phyloP scores from a whole-genome alignment of 345 rosid species.

The Aquilaria sinensis region DNA sequence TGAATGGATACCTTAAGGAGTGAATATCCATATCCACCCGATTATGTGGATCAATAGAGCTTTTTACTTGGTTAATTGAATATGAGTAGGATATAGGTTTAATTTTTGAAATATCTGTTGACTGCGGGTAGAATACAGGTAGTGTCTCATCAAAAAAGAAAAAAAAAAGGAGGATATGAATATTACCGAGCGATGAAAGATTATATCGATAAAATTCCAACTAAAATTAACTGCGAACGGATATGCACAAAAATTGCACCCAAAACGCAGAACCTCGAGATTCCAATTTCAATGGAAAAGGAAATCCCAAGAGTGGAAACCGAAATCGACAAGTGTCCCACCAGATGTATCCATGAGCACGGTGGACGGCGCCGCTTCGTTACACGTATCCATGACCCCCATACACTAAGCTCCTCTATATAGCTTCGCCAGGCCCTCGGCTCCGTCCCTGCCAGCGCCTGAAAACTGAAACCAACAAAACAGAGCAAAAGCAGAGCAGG shows the following conservation, averaged over 20 bases:
- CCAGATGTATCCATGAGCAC: constrained; percentile 38
- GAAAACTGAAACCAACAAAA: constrained; percentile 1
- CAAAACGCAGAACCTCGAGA: background rate
- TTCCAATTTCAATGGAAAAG: constrained; percentile 1
- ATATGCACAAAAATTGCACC: constrained; percentile 1
- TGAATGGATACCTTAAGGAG: too few species aligned
- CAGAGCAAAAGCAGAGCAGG: background rate
- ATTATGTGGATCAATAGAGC: too few species aligned
- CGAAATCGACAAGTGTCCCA: constrained; percentile 30
- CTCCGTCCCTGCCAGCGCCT: background rate
- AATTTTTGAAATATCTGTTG: too few species aligned
- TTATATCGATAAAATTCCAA: too few species aligned
- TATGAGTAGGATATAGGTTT: too few species aligned
- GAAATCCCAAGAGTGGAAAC: background rate
- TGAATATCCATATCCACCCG: too few species aligned
- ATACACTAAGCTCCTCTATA: constrained; percentile 13
- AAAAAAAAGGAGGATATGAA: too few species aligned
- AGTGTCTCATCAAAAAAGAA: too few species aligned
- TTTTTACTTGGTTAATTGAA: too few species aligned
- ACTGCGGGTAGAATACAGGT: too few species aligned
- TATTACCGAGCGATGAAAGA: too few species aligned
- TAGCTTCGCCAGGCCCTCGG: background rate
- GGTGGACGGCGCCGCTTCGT: constrained; percentile 5
- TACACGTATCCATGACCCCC: constrained; percentile 21
- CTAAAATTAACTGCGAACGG: too few species aligned